Base-by-base conservation (phyloP, 1,139 yeast species). In the Magnusiomyces fungicola region DNA sequence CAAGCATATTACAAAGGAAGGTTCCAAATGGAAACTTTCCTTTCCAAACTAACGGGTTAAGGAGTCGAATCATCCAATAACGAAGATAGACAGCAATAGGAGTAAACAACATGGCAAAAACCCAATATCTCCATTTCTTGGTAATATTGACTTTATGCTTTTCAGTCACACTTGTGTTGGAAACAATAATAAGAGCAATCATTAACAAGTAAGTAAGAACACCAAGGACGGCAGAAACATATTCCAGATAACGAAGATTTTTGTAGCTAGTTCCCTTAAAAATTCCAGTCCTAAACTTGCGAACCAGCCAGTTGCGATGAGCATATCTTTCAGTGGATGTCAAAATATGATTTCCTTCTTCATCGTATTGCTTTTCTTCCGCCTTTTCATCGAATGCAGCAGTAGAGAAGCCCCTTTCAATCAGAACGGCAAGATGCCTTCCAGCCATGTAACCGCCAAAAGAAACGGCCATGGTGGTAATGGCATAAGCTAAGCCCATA, bases 21-120 rank as follows among this genome's bases (percentile, higher is more conserved):
- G 98, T 90, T 0, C 97, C 97, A 48, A 74, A 32, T 12, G 87
- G 89, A 65, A 83, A 83, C 25, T 58, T 54, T 25, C 59, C 61
- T 27, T 44, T 43, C 43, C 30, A 47, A 7, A 55, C 51, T 34
- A 57, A 59, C 0, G 71, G 63, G 58, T 82, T 84, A 29, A 81
- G 65, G 48, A 63, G 58, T 47, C 73, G 72, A 10, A 87, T 71
- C 4, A 81, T 58, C 57, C 74, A 72, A 62, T 65, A 86, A 43
- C 97, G 68, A 2, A 71, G 44, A 50, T 76, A 66, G 1, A 87
- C 84, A 0, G 87, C 96, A 51, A 77, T 65, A 0, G 92, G 92
- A 0, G 88, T 79, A 57, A 86, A 78, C 2, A 73, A 59, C 33
- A 73, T 63, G 7, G 80, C 63, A 54, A 85, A 73, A 9, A 81